phyloP scores from a whole-genome alignment of 805 yeast genomes.

The Nakazawaea ambrosiae region DNA sequence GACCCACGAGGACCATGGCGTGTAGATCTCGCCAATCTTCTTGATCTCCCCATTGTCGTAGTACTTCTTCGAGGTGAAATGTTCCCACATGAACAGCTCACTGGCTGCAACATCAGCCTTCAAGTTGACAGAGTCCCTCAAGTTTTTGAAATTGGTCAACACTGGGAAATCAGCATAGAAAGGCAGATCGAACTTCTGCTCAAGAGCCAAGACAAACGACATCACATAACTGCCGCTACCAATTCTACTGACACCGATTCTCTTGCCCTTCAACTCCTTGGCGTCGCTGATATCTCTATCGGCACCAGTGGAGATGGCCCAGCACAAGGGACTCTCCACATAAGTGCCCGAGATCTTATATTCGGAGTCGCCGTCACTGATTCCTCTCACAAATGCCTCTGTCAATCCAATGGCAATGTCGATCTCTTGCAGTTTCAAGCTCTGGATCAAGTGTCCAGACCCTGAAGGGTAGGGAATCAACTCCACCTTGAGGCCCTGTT shows the following conservation, averaged over 20 bases:
- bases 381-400: constrained; percentile 83
- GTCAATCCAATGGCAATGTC: constrained; percentile 86
- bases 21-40: constrained; percentile 78
- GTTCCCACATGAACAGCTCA: constrained; percentile 96
- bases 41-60: constrained; percentile 77
- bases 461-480: constrained; percentile 76
- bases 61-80: constrained; percentile 81
- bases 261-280: constrained; percentile 50
- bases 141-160: constrained; percentile 61
- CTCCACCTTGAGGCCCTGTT: constrained; percentile 46
- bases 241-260: constrained; percentile 76
- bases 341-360: constrained; percentile 75
- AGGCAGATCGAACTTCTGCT: constrained; percentile 45
- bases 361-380: constrained; percentile 55
- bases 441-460: constrained; percentile 77
- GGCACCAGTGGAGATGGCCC: constrained; percentile 83
- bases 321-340: constrained; percentile 78
- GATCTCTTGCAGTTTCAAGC: constrained; percentile 54
- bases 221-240: constrained; percentile 91
- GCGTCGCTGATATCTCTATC: constrained; percentile 49
- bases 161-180: constrained; percentile 48
- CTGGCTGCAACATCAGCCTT: constrained; percentile 35
- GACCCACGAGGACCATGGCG: constrained; percentile 98
- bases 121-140: constrained; percentile 73
- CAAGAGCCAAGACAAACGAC: constrained; percentile 76